Base-by-base conservation (phyloP, 805 yeast species). In the Metschnikowia dekortorum region DNA sequence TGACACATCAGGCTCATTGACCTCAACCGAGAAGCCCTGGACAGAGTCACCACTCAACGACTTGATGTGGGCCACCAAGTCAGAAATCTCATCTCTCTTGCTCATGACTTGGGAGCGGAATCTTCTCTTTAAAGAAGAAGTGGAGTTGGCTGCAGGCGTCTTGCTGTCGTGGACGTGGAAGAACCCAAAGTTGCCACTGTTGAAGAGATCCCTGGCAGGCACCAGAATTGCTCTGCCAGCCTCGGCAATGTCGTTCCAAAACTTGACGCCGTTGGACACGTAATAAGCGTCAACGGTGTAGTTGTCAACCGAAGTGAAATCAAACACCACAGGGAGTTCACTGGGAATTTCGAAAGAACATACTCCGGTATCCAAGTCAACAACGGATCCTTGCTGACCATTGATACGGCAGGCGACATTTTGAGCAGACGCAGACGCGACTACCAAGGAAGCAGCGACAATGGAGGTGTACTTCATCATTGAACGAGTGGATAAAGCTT, bases 41-140 rank as follows among this genome's bases (percentile, higher is more conserved):
- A 53, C 59, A 39, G 59, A 51, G 22, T 56, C 59, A 16, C 71
- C 74, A 36, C 61, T 65, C 46, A 55, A 53, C 29, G 61, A 28
- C 56, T 63, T 51, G 55, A 64, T 55, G 48, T 56, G 49, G 22
- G 56, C 59, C 41, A 57, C 52, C 46, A 67, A 62, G 55, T 58
- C 63, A 22, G 60, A 39, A n/a, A 40, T 53, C 29, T 48, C 72
- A 53, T 67, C 75, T 62, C 69, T 70, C 58, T 63, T 62, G 53
- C 58, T 59, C 51, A 65, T 58, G 48, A 69, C 63, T 46, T 57
- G 47, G 9, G 58, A 39, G 54, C 49, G 50, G 57, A 57, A 57
- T 68, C 76, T 69, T 62, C 62, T 71, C 64, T 70, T 70, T 61
- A 70, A 59, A 35, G 71, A 71, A 52, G 68, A 66, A 55, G 76